These are phyloP conservation scores for Cenchrus fungigraminus DNA, from an alignment of 176 grass and related monocot species.

Conservation along the genomic window DNA sequence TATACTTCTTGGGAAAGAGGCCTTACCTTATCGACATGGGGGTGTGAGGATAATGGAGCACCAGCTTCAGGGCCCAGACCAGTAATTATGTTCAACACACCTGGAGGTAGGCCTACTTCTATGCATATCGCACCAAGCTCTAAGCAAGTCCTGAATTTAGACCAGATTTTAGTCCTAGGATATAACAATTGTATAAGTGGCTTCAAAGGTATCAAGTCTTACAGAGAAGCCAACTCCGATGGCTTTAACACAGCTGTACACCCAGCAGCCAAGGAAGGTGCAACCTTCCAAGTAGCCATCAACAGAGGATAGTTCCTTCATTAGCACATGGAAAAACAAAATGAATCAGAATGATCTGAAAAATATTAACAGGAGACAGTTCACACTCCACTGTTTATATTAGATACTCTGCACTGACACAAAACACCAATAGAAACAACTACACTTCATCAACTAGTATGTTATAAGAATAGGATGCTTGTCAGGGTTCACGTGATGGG, in stretches of 20 bases:
- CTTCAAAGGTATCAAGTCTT: constrained; percentile 48
- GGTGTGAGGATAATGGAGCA: constrained; percentile 90
- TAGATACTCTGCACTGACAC: not conserved
- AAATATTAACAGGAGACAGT: not conserved
- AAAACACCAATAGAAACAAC: not conserved
- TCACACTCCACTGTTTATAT: too few species aligned
- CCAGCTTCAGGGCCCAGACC: constrained; percentile 92
- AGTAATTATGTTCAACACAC: constrained; percentile 90
- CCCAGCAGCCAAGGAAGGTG: constrained; percentile 92
- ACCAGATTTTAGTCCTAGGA: constrained; percentile 20
- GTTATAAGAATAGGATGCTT: constrained; percentile 15
- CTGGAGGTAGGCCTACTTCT: constrained; percentile 84
- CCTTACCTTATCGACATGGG: constrained; percentile 85
- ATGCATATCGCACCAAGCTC: constrained; percentile 86
- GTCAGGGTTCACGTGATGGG: not conserved
- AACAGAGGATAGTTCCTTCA: constrained; percentile 96
- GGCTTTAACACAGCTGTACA: constrained; percentile 94
- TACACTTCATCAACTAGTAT: not conserved
- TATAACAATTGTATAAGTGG: constrained; percentile 12
- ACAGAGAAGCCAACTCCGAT: constrained; percentile 88
- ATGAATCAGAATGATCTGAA: constrained; percentile 7
- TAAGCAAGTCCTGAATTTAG: constrained; percentile 75
- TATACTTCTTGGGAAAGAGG: constrained; percentile 31
- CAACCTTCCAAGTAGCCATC: constrained; percentile 98
- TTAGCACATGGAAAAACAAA: constrained; percentile 22